These are phyloP conservation scores for Botrytis cinerea DNA, from an alignment of 2,329 filamentous ascomycete species.

Conservation along the genomic window DNA sequence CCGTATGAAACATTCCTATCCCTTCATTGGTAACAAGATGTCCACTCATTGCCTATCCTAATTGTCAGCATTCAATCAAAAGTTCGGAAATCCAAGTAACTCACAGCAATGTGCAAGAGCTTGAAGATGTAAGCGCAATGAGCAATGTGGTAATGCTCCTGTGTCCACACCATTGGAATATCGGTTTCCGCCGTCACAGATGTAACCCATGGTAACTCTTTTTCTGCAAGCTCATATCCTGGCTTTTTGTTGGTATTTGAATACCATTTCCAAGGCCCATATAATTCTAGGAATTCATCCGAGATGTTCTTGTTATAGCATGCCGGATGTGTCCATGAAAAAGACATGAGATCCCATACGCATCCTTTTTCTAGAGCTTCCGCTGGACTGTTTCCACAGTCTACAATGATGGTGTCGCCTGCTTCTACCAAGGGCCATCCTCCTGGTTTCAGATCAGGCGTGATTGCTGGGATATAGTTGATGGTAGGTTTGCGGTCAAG, in stretches of 20 bases:
- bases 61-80: neutral
- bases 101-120: constrained; percentile 4
- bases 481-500: neutral
- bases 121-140: constrained; percentile 4
- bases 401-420: neutral
- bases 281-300: neutral
- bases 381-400: constrained; percentile 20
- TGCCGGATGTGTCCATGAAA: constrained; percentile 17
- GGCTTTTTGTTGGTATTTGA: neutral
- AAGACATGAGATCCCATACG: constrained; percentile 23
- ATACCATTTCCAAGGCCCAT: constrained; percentile 5
- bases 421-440: neutral
- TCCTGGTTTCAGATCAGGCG: neutral
- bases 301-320: constrained; percentile 20
- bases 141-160: neutral
- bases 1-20: constrained; percentile 1
- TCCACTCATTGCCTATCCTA: neutral
- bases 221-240: neutral
- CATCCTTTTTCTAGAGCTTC: constrained; percentile 21
- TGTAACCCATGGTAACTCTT: neutral
- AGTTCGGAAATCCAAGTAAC: neutral
- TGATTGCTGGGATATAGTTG: constrained; percentile 8
- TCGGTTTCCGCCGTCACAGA: neutral
- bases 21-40: constrained; percentile 3
- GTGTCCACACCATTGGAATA: constrained; percentile 3